Percentiles rank a stretch among this genome's conserved stretches.
Evolutionary conservation across 495 filamentous ascomycete genomes (phyloP).

Genomic region (Tuber indicum): DNA sequence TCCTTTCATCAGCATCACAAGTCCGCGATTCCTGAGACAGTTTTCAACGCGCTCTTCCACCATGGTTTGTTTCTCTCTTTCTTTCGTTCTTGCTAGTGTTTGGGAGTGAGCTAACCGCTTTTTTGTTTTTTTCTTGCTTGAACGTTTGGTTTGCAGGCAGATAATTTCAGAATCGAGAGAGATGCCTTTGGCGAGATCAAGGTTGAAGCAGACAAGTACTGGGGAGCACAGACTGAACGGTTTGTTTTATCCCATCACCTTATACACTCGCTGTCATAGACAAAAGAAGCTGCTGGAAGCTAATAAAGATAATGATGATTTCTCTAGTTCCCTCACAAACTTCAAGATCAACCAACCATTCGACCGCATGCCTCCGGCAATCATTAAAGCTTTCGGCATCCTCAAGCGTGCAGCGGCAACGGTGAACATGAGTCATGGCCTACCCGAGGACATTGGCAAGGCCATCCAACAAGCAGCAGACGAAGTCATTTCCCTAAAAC

Average conservation of each 20-base stretch:
- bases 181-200: conserved; percentile 97
- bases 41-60: conserved; percentile 34
- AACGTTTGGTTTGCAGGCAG: conserved; percentile 44
- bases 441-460: conserved; percentile 86
- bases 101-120: not conserved
- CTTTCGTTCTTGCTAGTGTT: not conserved
- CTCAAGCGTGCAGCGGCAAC: conserved; percentile 93
- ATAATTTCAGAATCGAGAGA: conserved; percentile 66
- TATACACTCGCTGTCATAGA: not conserved
- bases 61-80: conserved; percentile 27
- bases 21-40: conserved; percentile 6
- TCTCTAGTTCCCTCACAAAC: conserved; percentile 71
- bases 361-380: conserved; percentile 92
- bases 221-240: conserved; percentile 97
- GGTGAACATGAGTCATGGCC: conserved; percentile 91
- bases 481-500: conserved; percentile 89
- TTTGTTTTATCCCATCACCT: conserved; percentile 41
- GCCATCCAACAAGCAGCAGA: conserved; percentile 90
- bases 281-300: conserved; percentile 6
- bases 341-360: conserved; percentile 99
- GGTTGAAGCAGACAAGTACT: conserved; percentile 91
- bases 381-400: conserved; percentile 91
- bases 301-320: conserved; percentile 33
- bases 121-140: not conserved
- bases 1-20: conserved; percentile 10